phyloP scores from a whole-genome alignment of 2,329 filamentous ascomycete species.

The Penicillium sp. region DNA sequence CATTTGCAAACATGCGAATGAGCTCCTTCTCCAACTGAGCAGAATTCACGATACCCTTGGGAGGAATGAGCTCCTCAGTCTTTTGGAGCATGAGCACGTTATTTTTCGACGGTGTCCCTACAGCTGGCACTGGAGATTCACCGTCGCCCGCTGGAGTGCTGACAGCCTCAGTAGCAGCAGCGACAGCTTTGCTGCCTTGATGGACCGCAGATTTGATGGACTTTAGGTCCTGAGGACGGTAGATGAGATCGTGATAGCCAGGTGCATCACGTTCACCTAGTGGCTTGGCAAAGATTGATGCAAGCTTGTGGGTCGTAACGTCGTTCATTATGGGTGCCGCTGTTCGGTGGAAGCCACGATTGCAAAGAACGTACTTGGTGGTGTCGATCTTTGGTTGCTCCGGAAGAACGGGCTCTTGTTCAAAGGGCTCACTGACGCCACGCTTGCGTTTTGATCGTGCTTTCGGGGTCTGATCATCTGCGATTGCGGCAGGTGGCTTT shows the following conservation, averaged over 20 bases:
- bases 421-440: slow-evolving; percentile 34
- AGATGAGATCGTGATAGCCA: slow-evolving; percentile 72
- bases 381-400: slow-evolving; percentile 32
- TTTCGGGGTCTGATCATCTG: slow-evolving; percentile 31
- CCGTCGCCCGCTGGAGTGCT: slow-evolving; percentile 64
- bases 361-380: slow-evolving; percentile 42
- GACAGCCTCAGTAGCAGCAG: slow-evolving; percentile 58
- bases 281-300: slow-evolving; percentile 76
- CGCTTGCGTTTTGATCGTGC: slow-evolving; percentile 45
- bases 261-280: slow-evolving; percentile 75
- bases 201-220: slow-evolving; percentile 72
- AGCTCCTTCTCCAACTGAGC: slow-evolving; percentile 90
- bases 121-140: slow-evolving; percentile 46
- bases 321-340: slow-evolving; percentile 73
- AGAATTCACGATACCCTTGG: slow-evolving; percentile 88
- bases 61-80: slow-evolving; percentile 76
- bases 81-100: slow-evolving; percentile 51
- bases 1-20: slow-evolving; percentile 96
- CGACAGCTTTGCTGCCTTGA: slow-evolving; percentile 48
- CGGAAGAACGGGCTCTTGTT: slow-evolving; percentile 30
- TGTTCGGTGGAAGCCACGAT: slow-evolving; percentile 62
- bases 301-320: slow-evolving; percentile 73
- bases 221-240: slow-evolving; percentile 75
- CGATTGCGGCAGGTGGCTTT: slow-evolving; percentile 21
- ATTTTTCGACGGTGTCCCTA: slow-evolving; percentile 41